These are phyloP conservation scores for Saprolegnia diclina DNA, from an alignment of 352 stramenopile genomes.

Conservation along the genomic window DNA sequence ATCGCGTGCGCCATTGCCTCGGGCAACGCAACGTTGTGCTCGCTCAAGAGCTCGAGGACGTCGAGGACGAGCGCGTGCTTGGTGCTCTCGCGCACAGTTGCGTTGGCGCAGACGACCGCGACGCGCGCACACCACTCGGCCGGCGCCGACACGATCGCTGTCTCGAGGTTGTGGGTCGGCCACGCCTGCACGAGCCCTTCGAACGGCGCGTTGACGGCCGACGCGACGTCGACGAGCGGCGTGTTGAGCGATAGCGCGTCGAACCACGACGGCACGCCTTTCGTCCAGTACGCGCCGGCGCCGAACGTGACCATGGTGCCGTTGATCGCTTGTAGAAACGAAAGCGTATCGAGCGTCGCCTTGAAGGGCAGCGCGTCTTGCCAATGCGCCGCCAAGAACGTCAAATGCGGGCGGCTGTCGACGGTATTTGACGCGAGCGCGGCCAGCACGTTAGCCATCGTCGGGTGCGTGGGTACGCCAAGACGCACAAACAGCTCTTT, in stretches of 20 bases:
- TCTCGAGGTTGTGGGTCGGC: not conserved
- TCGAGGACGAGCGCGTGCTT: constrained; percentile 7
- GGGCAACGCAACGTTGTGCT: not conserved
- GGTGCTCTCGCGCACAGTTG: not conserved
- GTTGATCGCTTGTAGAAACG: not conserved
- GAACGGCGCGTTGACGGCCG: not conserved
- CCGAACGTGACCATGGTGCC: constrained; percentile 1
- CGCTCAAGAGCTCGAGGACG: not conserved
- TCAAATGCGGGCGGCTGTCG: not conserved
- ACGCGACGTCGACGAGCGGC: not conserved
- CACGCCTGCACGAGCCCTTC: not conserved
- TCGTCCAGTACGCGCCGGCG: not conserved
- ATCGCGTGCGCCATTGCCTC: not conserved
- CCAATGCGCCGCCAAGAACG: not conserved
- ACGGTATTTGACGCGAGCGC: not conserved
- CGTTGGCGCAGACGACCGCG: not conserved
- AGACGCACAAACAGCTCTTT: constrained; percentile 13
- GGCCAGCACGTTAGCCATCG: not conserved
- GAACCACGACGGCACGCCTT: constrained; percentile 10
- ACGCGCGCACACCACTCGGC: not conserved
- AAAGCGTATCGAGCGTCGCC: not conserved
- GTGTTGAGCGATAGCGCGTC: not conserved
- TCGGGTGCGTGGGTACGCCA: constrained; percentile 10
- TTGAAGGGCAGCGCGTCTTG: not conserved
- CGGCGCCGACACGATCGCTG: not conserved